These are phyloP conservation scores for Lignosus rhinocerotis DNA, from an alignment of 1,284 basidiomycete genomes.

Conservation along the genomic window DNA sequence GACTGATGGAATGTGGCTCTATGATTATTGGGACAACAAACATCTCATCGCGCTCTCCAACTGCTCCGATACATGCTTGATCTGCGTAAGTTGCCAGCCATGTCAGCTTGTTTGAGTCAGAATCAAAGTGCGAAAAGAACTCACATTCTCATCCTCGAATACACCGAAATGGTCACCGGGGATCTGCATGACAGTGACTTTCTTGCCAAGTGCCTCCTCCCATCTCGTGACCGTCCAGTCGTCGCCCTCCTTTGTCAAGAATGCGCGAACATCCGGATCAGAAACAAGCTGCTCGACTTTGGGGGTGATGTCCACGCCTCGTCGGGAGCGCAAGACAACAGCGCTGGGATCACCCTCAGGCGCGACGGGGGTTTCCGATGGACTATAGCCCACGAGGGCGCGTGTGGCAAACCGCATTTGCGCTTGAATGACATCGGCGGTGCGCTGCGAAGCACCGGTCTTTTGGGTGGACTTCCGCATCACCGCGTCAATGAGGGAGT, in stretches of 20 bases:
- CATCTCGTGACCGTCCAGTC: constrained; percentile 58
- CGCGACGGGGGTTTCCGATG: constrained; percentile 2
- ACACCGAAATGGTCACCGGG: constrained; percentile 68
- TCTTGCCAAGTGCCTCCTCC: constrained; percentile 42
- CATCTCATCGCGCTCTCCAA: too few species aligned
- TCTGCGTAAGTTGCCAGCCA: too few species aligned
- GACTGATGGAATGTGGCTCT: too few species aligned
- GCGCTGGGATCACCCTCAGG: constrained; percentile 1
- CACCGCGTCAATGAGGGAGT: constrained; percentile 43
- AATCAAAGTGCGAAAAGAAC: constrained; percentile 23
- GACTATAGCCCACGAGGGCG: constrained; percentile 26
- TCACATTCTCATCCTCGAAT: constrained; percentile 54
- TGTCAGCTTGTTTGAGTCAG: not conserved
- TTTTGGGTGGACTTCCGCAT: not conserved
- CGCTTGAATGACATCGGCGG: not conserved
- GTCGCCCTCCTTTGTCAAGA: constrained; percentile 33
- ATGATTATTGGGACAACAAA: too few species aligned
- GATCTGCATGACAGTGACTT: constrained; percentile 51
- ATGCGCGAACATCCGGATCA: constrained; percentile 39
- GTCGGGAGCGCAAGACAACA: constrained; percentile 27
- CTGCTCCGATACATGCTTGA: too few species aligned
- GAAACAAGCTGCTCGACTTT: constrained; percentile 5
- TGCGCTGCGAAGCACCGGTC: constrained; percentile 6
- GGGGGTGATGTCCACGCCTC: not conserved
- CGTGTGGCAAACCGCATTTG: constrained; percentile 27